Evolutionary conservation across 2,329 filamentous ascomycete genomes (phyloP).

Genomic region (Aaosphaeria arxii): DNA sequence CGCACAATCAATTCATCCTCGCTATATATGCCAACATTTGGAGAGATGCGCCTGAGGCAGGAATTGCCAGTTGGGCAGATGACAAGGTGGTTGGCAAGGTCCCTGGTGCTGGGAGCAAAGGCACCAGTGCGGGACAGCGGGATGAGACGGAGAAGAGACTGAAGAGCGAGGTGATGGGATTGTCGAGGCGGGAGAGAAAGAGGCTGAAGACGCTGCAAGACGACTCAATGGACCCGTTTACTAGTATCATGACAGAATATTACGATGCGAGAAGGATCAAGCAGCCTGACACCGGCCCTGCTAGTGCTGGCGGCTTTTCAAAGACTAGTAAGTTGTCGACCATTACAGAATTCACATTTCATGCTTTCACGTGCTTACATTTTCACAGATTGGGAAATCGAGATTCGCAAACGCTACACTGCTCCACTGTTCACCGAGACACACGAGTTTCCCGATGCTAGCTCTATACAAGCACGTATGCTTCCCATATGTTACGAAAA

Average conservation of each 20-base stretch:
- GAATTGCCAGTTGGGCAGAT: slow-evolving; percentile 63
- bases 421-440: slow-evolving; percentile 60
- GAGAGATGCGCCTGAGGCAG: slow-evolving; percentile 60
- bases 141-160: slow-evolving; percentile 62
- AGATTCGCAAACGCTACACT: slow-evolving; percentile 63
- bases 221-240: slow-evolving; percentile 20
- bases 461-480: slow-evolving; percentile 58
- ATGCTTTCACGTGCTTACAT: background rate
- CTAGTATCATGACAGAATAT: slow-evolving; percentile 26
- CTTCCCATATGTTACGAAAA: slow-evolving; percentile 66
- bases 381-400: slow-evolving; percentile 56
- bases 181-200: slow-evolving; percentile 58
- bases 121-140: background rate
- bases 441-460: slow-evolving; percentile 59
- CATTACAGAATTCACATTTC: background rate
- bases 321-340: slow-evolving; percentile 64
- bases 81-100: slow-evolving; percentile 55
- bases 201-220: slow-evolving; percentile 55
- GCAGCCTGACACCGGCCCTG: slow-evolving; percentile 60
- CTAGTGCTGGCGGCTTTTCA: slow-evolving; percentile 66
- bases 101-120: background rate
- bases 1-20: slow-evolving; percentile 61
- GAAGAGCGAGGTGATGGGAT: slow-evolving; percentile 63
- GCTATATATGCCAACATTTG: slow-evolving; percentile 58
- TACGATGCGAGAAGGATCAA: slow-evolving; percentile 41